These are phyloP conservation scores for Aspergillus glaucus DNA, from an alignment of 2,329 filamentous ascomycete species.

Conservation along the genomic window DNA sequence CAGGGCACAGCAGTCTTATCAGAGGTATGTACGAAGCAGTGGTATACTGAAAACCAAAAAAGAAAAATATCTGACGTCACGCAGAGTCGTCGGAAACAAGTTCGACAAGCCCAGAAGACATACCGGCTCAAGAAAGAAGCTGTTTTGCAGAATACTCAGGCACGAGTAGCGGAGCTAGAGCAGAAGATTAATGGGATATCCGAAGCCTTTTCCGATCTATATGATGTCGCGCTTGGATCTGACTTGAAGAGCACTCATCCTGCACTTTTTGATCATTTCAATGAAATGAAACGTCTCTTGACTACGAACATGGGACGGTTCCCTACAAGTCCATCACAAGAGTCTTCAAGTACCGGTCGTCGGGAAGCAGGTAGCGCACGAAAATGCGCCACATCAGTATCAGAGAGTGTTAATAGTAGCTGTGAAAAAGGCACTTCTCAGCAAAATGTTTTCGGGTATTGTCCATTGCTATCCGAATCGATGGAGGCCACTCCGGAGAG, in stretches of 20 bases:
- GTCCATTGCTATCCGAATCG: no score
- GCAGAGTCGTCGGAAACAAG: slow-evolving; percentile 63
- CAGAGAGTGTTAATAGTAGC: no score
- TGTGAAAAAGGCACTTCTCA: no score
- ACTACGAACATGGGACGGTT: neutral
- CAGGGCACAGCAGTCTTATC: no score
- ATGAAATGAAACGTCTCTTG: neutral
- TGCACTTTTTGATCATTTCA: neutral
- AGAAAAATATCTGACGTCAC: no score
- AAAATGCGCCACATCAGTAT: no score
- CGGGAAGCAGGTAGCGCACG: no score
- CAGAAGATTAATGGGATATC: slow-evolving; percentile 66
- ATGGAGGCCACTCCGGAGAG: no score
- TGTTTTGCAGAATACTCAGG: slow-evolving; percentile 65
- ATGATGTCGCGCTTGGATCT: slow-evolving; percentile 53
- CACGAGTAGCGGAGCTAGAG: slow-evolving; percentile 61
- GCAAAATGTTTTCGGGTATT: no score
- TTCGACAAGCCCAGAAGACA: slow-evolving; percentile 74
- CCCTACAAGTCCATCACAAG: slow-evolving; percentile 1
- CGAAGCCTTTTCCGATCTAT: slow-evolving; percentile 60
- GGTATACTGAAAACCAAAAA: no score
- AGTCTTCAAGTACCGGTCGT: no score
- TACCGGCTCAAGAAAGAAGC: slow-evolving; percentile 79
- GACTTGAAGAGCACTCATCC: slow-evolving; percentile 22
- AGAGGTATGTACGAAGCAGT: no score